Base-by-base conservation (phyloP, 306 rosid species). In the Benincasa hispida region DNA sequence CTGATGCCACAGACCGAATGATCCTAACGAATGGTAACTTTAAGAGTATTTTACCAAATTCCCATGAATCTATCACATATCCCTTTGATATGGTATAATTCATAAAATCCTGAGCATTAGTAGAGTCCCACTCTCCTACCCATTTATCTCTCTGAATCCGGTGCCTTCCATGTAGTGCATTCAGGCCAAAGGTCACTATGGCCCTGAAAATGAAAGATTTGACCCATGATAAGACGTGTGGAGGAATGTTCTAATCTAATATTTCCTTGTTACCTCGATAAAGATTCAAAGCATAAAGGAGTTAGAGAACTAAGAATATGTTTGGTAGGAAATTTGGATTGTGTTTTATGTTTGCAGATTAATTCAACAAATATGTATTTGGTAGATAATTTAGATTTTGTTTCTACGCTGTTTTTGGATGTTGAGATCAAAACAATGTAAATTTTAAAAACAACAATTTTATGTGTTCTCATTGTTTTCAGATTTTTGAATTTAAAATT, bases 111-210 rank as follows among this genome's bases (percentile, higher is more conserved):
- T 76, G 11, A 58, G 97, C 83, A 61, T 94, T 92, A 25, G 80
- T 80, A 65, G 92, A 35, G 84, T 92, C 91, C 99, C 99, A 94
- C 42, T 89, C 87, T 89, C 97, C 99, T 78, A 63, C 88, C 99
- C 99, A 94, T 45, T 39, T 80, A 55, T 22, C 68, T 14, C 37
- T 80, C 21, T 77, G 65, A 56, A 66, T 84, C 35, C 32, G 62
- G 86, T 85, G 96, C 80, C 96, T 90, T 82, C 99, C 99, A 70
- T 37, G 51, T 24, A 94, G 96, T 0, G 97, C 99, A 84, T 94
- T 94, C 91, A 94, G 85, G 83, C 99, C 87, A 86, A 90, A 94
- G 67, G 96, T 94, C 79, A 92, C 68, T 14, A 90, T 42, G 70
- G 87, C 88, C 83, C 99, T 94, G 91, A 87, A 87, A 82, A 75